A percentile compares a stretch with the other conserved stretches of the same genome.
Evolutionary conservation across 208 protist species (phyloP).

Genomic region (Trypanosoma platydactyli): DNA sequence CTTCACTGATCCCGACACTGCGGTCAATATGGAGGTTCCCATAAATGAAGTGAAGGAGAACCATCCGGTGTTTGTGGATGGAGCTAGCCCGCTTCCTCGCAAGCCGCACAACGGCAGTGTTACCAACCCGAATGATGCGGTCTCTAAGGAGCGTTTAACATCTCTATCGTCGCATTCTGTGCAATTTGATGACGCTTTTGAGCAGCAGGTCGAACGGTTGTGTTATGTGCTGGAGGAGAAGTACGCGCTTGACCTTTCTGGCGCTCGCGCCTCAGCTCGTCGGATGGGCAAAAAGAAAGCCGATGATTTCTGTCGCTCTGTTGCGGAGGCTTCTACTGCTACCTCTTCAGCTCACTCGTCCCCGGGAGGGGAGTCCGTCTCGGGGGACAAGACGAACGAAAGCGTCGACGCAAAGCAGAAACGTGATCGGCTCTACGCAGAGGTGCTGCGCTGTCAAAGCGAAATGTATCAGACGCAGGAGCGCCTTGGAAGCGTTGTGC

Average conservation of each 20-base stretch:
- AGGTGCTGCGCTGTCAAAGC: constrained; percentile 1
- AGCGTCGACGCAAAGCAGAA: not conserved
- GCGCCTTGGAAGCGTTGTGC: constrained; percentile 18
- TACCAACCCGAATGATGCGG: not conserved
- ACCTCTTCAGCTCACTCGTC: not conserved
- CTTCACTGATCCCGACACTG: not conserved
- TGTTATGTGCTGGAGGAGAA: constrained; percentile 19
- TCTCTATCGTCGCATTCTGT: not conserved
- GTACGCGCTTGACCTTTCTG: constrained; percentile 21
- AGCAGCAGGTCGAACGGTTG: constrained; percentile 21
- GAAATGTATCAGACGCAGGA: constrained; percentile 1
- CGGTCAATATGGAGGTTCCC: not conserved
- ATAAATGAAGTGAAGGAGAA: constrained; percentile 2
- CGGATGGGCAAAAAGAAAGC: not conserved
- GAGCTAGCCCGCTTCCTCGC: constrained; percentile 16
- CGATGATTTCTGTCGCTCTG: not conserved
- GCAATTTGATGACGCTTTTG: constrained; percentile 23
- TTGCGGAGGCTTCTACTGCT: not conserved
- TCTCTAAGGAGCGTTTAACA: not conserved
- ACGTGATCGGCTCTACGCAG: constrained; percentile 3
- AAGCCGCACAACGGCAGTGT: not conserved
- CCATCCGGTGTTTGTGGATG: not conserved
- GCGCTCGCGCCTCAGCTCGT: not conserved
- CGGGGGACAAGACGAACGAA: not conserved
- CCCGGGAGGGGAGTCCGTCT: not conserved